Conservation (phyloP, 805 yeast species). For the Yarrowia porcina region DNA sequence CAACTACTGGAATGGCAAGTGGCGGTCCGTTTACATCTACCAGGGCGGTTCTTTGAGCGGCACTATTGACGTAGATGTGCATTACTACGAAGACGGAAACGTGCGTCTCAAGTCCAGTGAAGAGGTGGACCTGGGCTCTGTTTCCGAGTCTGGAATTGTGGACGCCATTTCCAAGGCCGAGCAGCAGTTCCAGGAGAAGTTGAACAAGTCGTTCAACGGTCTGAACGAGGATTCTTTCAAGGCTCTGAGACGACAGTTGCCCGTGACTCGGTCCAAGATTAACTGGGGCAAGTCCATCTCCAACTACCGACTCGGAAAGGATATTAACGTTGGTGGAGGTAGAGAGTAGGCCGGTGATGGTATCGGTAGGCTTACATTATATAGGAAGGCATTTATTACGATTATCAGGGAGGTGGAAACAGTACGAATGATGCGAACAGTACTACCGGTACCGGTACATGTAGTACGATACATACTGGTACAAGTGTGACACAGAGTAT, state of each 20-base stretch:
- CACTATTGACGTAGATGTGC: conserved; percentile 64
- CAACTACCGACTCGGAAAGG: conserved; percentile 71
- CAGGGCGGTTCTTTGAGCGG: conserved; percentile 49
- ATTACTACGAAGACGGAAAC: conserved; percentile 94
- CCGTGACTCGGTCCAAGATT: conserved; percentile 85
- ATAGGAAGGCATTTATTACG: not conserved
- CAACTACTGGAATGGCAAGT: conserved; percentile 86
- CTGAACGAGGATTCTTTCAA: conserved; percentile 82
- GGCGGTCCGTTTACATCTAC: conserved; percentile 67
- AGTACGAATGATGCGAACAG: too few species aligned
- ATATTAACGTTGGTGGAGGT: conserved; percentile 26
- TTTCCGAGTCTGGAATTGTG: conserved; percentile 37
- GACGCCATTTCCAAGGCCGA: conserved; percentile 56
- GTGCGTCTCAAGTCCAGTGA: conserved; percentile 64
- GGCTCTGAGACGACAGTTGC: conserved; percentile 81
- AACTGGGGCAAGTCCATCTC: conserved; percentile 96
- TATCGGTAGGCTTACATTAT: not conserved
- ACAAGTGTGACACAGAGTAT: too few species aligned
- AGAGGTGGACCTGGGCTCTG: conserved; percentile 29
- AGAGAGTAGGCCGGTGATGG: conserved; percentile 1
- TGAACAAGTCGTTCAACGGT: conserved; percentile 61
- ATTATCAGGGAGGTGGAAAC: too few species aligned
- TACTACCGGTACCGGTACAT: too few species aligned
- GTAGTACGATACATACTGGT: too few species aligned
- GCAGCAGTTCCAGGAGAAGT: conserved; percentile 52